These are phyloP conservation scores for Tilletia walkeri DNA, from an alignment of 1,284 basidiomycete species.

Conservation along the genomic window DNA sequence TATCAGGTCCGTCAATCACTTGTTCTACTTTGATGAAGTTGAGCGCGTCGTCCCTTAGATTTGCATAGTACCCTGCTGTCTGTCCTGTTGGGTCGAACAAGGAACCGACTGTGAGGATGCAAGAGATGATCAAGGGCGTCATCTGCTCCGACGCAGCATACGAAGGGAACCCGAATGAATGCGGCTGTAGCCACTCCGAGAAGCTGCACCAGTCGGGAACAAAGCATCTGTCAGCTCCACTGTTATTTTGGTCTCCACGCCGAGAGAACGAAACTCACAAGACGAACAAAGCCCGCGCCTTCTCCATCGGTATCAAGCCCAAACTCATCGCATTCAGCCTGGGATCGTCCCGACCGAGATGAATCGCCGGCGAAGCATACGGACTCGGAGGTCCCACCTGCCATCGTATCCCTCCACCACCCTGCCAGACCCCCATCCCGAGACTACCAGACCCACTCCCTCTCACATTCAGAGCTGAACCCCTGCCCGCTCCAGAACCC, in stretches of 20 bases:
- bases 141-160: constrained; percentile 44
- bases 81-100: constrained; percentile 37
- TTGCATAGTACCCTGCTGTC: constrained; percentile 28
- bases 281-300: constrained; percentile 39
- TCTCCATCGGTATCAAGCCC: constrained; percentile 41
- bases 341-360: constrained; percentile 43
- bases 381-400: constrained; percentile 18
- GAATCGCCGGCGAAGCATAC: constrained; percentile 30
- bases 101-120: constrained; percentile 41
- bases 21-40: constrained; percentile 34
- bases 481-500: not conserved
- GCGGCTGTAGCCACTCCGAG: constrained; percentile 41
- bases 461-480: not conserved
- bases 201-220: constrained; percentile 23
- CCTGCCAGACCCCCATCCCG: not conserved
- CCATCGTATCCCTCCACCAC: not conserved
- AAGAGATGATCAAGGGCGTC: constrained; percentile 48
- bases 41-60: constrained; percentile 36
- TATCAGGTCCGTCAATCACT: constrained; percentile 27
- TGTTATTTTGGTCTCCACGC: not conserved
- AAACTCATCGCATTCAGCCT: constrained; percentile 44
- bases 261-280: constrained; percentile 25
- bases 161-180: constrained; percentile 47
- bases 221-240: too few relatives aligned
- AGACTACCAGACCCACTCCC: too few relatives aligned